Conservation (phyloP, 2,329 filamentous ascomycete genomes). For the Fonsecaea pugnacius region DNA sequence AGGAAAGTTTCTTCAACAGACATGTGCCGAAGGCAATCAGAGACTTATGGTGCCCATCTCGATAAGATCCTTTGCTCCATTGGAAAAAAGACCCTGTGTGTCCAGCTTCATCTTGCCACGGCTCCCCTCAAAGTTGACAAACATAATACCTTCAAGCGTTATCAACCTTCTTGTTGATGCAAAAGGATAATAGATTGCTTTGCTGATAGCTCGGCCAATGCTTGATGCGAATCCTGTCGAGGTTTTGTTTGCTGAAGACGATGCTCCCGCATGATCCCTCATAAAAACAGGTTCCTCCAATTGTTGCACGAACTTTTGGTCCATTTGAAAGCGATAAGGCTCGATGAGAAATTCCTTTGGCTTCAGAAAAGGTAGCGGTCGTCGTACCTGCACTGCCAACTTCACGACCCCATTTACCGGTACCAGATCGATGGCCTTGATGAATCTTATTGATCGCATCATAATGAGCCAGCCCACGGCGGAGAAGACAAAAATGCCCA, state of each 20-base stretch:
- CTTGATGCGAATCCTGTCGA: slow-evolving; percentile 8
- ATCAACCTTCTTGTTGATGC: slow-evolving; percentile 27
- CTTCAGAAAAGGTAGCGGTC: slow-evolving; percentile 27
- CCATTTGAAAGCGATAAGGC: slow-evolving; percentile 29
- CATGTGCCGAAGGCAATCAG: slow-evolving; percentile 1
- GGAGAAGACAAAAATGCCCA: slow-evolving; percentile 28
- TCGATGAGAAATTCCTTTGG: slow-evolving; percentile 27
- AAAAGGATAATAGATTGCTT: slow-evolving; percentile 29
- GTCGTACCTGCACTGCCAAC: slow-evolving; percentile 28
- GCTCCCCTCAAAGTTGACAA: slow-evolving; percentile 19
- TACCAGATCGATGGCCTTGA: slow-evolving; percentile 29
- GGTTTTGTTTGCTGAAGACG: not conserved
- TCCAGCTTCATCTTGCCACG: slow-evolving; percentile 25
- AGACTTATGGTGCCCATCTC: slow-evolving; percentile 26
- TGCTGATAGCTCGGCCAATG: slow-evolving; percentile 23
- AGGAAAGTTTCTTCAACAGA: not conserved
- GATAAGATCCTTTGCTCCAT: slow-evolving; percentile 24
- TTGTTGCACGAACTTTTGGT: slow-evolving; percentile 26
- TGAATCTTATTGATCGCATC: slow-evolving; percentile 26
- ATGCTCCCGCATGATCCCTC: not conserved
- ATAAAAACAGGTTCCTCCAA: slow-evolving; percentile 29
- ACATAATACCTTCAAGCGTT: slow-evolving; percentile 30
- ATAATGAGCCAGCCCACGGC: slow-evolving; percentile 24
- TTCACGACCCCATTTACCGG: slow-evolving; percentile 24
- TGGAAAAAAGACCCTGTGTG: slow-evolving; percentile 28